These are phyloP conservation scores for Nicotiana paniculata DNA, from an alignment of 257 asterid genomes.

Conservation along the genomic window DNA sequence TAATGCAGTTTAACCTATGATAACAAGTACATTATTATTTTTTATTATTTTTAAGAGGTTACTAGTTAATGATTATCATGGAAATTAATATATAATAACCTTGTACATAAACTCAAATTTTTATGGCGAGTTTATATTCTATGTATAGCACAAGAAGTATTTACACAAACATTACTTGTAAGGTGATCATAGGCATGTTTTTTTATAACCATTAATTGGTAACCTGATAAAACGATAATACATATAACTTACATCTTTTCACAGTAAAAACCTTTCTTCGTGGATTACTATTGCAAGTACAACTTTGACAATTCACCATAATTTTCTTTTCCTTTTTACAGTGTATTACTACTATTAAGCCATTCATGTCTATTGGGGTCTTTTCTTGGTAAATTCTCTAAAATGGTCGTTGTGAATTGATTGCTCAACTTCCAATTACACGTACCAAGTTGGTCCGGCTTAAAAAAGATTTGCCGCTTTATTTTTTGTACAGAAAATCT, in stretches of 20 bases:
- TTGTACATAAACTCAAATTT: no score
- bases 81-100: no score
- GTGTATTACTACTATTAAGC: background rate
- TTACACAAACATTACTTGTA: no score
- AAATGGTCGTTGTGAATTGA: slow-evolving; percentile 50
- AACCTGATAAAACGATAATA: background rate
- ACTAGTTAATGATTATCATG: no score
- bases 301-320: background rate
- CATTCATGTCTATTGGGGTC: background rate
- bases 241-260: slow-evolving; percentile 12
- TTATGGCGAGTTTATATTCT: no score
- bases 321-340: background rate
- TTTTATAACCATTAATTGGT: no score
- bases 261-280: background rate
- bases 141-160: no score
- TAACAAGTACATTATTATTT: no score
- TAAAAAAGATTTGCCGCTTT: background rate
- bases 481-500: background rate
- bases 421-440: slow-evolving; percentile 46
- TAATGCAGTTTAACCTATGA: no score
- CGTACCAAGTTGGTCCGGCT: slow-evolving; percentile 9
- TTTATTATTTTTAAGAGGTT: no score
- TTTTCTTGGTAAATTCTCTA: slow-evolving; percentile 14
- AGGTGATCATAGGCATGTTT: no score
- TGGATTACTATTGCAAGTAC: background rate